Percentiles rank a stretch among this genome's conserved stretches.
Conservation (phyloP, 257 asterid genomes). For the Solanum sitiens region DNA sequence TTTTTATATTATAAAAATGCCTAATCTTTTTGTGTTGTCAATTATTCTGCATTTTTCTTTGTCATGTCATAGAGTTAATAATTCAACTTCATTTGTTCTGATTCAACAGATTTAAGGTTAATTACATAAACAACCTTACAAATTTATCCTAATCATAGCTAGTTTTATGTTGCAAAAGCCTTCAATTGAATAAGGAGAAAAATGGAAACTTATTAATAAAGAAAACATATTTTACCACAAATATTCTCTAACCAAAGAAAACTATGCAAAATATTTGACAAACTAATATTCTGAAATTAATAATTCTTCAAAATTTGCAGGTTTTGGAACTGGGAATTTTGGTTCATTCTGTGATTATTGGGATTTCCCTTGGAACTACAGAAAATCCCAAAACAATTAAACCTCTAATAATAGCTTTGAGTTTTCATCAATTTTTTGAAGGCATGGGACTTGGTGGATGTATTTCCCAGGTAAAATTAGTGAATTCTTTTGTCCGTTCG, state of each 20-base stretch:
- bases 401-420: constrained; percentile 18
- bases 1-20: neutral
- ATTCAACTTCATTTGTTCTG: neutral
- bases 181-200: neutral
- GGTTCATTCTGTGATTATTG: constrained; percentile 23
- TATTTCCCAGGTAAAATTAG: constrained; percentile 14
- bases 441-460: constrained; percentile 36
- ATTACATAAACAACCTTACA: neutral
- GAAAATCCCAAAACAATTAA: constrained; percentile 13
- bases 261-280: neutral
- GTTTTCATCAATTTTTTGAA: constrained; percentile 26
- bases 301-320: neutral
- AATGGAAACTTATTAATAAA: neutral
- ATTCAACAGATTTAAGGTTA: neutral
- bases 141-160: neutral
- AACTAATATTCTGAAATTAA: neutral
- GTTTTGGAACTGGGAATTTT: constrained; percentile 21
- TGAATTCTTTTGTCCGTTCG: neutral
- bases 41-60: neutral
- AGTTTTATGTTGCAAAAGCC: neutral
- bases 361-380: constrained; percentile 19
- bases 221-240: neutral
- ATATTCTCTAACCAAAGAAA: neutral
- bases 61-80: neutral
- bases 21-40: neutral